These are phyloP conservation scores for Triticum timopheevii DNA, from an alignment of 176 grass and related monocot genomes.

Conservation along the genomic window DNA sequence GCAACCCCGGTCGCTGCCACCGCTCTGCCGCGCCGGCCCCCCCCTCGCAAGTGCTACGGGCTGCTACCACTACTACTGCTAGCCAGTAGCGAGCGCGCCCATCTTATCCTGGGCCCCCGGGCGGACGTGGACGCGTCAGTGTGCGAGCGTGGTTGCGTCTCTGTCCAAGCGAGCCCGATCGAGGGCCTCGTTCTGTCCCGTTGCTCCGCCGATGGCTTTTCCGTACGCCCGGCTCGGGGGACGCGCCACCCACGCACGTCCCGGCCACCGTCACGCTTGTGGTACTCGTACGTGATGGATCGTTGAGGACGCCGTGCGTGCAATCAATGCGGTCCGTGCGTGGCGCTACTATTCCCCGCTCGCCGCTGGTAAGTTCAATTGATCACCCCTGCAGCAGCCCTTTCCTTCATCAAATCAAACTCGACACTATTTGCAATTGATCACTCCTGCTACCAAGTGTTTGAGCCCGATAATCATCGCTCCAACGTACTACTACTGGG, in stretches of 20 bases:
- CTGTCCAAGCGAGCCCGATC: background rate
- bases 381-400: background rate
- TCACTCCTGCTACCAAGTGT: too few species aligned
- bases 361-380: background rate
- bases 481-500: too few species aligned
- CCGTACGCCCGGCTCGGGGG: background rate
- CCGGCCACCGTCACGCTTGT: background rate
- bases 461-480: too few species aligned
- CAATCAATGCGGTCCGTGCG: background rate
- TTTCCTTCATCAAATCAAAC: background rate
- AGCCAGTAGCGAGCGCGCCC: background rate
- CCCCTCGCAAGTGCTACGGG: background rate
- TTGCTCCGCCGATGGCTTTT: background rate
- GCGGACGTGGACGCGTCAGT: slow-evolving; percentile 31
- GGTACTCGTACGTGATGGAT: background rate
- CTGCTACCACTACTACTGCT: too few species aligned
- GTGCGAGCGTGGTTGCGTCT: background rate
- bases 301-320: background rate
- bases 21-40: background rate
- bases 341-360: background rate
- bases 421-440: background rate
- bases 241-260: background rate
- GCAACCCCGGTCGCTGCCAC: background rate
- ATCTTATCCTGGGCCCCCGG: background rate
- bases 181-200: background rate